Evolutionary conservation across 352 stramenopile genomes (phyloP).

Genomic region (Phytophthora rubi): DNA sequence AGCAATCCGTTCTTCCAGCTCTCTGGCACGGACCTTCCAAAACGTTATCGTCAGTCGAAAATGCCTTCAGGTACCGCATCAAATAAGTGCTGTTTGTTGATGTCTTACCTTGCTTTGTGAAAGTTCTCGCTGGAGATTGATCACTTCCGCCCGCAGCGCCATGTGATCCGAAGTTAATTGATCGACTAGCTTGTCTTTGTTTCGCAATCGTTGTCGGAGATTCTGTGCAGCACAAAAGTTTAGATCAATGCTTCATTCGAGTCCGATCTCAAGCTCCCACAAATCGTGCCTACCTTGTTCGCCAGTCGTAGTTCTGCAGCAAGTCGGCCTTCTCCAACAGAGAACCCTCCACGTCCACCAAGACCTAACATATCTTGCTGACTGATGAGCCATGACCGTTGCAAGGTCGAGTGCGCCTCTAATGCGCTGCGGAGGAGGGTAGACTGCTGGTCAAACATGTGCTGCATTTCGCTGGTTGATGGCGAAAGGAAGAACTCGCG

Average conservation of each 20-base stretch:
- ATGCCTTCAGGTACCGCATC: background rate
- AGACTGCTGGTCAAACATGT: conserved; percentile 90
- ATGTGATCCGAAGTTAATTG: conserved; percentile 82
- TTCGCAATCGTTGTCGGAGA: conserved; percentile 72
- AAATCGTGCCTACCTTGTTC: conserved; percentile 71
- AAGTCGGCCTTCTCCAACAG: conserved; percentile 82
- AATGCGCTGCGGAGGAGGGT: conserved; percentile 69
- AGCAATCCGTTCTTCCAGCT: conserved; percentile 40
- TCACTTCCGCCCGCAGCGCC: conserved; percentile 57
- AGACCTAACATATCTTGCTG: conserved; percentile 77
- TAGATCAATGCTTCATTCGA: background rate
- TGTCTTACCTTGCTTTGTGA: conserved; percentile 60
- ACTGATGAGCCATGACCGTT: conserved; percentile 79
- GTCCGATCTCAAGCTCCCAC: background rate
- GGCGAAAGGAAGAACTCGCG: conserved; percentile 83
- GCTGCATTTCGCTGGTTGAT: conserved; percentile 88
- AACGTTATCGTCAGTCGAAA: background rate
- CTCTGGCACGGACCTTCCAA: conserved; percentile 39
- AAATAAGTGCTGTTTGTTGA: background rate
- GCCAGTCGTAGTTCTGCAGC: conserved; percentile 81
- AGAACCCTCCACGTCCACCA: conserved; percentile 57
- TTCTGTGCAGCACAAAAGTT: conserved; percentile 55
- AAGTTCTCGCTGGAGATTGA: conserved; percentile 67
- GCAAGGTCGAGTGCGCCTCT: conserved; percentile 75
- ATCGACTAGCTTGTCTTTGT: conserved; percentile 86